These are phyloP conservation scores for Paraphaeosphaeria sporulosa DNA, from an alignment of 2,329 filamentous ascomycete species.

Conservation along the genomic window DNA sequence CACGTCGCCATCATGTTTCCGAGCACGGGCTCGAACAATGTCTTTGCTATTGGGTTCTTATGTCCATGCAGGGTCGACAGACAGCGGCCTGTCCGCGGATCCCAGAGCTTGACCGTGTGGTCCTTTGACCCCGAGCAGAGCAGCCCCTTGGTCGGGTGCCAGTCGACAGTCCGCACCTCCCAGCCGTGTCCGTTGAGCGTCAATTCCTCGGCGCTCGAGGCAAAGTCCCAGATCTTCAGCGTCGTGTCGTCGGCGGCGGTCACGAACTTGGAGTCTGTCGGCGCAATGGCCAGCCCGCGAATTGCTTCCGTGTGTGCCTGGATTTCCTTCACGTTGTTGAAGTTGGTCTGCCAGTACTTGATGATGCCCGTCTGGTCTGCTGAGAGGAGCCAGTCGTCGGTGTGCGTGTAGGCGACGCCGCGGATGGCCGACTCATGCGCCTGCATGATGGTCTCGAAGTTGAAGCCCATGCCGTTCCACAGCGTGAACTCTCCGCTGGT, in stretches of 20 bases:
- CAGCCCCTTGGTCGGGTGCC: constrained; percentile 94
- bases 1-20: constrained; percentile 89
- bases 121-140: constrained; percentile 97
- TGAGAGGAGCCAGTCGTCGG: constrained; percentile 95
- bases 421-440: constrained; percentile 90
- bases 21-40: constrained; percentile 84
- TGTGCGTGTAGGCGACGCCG: constrained; percentile 87
- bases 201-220: constrained; percentile 81
- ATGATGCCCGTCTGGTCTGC: constrained; percentile 94
- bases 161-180: constrained; percentile 97
- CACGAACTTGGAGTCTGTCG: constrained; percentile 94
- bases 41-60: constrained; percentile 96
- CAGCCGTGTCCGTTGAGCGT: constrained; percentile 92
- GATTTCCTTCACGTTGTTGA: constrained; percentile 97
- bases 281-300: constrained; percentile 89
- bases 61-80: constrained; percentile 94
- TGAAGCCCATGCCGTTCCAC: constrained; percentile 99
- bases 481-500: constrained; percentile 97
- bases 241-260: constrained; percentile 94
- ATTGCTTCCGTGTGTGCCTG: constrained; percentile 90
- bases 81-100: constrained; percentile 88
- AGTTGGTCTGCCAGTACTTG: constrained; percentile 99
- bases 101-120: constrained; percentile 97
- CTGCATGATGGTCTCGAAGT: constrained; percentile 99
- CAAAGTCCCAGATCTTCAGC: constrained; percentile 96